Evolutionary conservation across 2,329 filamentous ascomycete genomes (phyloP), one percentile per base, ranked within the genome.

Genomic region (Tolypocladium nubicola): DNA sequence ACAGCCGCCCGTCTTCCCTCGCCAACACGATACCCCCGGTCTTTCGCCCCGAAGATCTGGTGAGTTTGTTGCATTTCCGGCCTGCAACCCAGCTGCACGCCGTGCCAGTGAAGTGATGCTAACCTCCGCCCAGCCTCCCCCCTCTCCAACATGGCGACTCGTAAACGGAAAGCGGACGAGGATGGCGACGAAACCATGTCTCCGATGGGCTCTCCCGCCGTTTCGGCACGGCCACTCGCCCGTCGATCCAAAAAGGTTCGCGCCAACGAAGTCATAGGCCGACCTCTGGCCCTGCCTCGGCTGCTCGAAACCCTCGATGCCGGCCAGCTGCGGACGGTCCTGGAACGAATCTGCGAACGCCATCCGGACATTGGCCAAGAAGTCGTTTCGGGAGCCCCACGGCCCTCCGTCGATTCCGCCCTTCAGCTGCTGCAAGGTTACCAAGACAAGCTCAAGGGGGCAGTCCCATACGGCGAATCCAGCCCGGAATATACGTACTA

Each of bases 401-500:
- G 89, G n/a, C 94, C 94, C 0, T 90, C 89, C 40, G 89, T 94
- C 56, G 77, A 83, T 45, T 88, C 90, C 11, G 91, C 90, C 0
- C 78, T 97, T 30, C 81, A 87, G 50, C 89, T 97, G 10, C 77
- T 99, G 57, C 79, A 81, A 62, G 87, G 88, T 60, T 99, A 99
- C 71, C 87, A 96, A 69, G 79, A 85, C 13, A 83, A 83, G 57
- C 79, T 99, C 59, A 87, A 86, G 67, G 82, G 83, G 26, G 86
- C 93, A 1, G 90, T 96, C 64, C 94, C 94, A 0, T 90, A 95
- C 65, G 90, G 90, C 67, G 87, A 91, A 64, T 82, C 87, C 14
- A 89, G 85, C 58, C 90, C 91, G 47, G 93, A 97, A 71, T 97
- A 97, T 74, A 87, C 90, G 54, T 99, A 97, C 71, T 95, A 97